phyloP scores from a whole-genome alignment of 371 early-diverging fungal genomes.

The Aphelidium insulamus region DNA sequence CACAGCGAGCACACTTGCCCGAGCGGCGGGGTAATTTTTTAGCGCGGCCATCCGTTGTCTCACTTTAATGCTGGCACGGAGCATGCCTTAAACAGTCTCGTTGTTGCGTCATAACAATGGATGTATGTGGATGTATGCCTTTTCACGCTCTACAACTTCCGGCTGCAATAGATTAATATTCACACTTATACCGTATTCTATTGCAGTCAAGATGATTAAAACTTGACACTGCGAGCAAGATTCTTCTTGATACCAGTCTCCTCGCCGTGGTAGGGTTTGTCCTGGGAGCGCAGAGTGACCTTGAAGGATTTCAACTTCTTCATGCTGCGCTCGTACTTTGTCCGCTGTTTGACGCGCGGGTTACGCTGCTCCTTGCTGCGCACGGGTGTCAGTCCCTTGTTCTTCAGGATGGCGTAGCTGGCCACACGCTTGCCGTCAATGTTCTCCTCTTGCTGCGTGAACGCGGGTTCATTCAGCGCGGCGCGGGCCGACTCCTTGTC shows the following conservation, averaged over 20 bases:
- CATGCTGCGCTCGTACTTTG: slow-evolving; percentile 64
- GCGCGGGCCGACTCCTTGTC: slow-evolving; percentile 11
- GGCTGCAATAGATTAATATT: not conserved
- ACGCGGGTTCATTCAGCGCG: slow-evolving; percentile 4
- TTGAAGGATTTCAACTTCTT: slow-evolving; percentile 67
- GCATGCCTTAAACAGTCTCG: not conserved
- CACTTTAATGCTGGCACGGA: too few species aligned
- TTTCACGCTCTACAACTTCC: slow-evolving; percentile 10
- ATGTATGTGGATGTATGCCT: slow-evolving; percentile 7
- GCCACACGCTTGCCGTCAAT: slow-evolving; percentile 51
- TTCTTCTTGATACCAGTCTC: slow-evolving; percentile 78
- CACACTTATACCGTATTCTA: slow-evolving; percentile 1
- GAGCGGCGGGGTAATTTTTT: too few species aligned
- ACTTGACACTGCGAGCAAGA: slow-evolving; percentile 50
- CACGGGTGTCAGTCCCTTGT: slow-evolving; percentile 80
- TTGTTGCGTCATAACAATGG: not conserved
- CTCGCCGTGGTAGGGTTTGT: slow-evolving; percentile 70
- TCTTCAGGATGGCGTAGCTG: slow-evolving; percentile 75
- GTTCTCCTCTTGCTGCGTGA: slow-evolving; percentile 7
- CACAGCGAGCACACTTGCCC: too few species aligned
- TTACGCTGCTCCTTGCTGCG: slow-evolving; percentile 86
- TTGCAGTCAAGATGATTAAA: slow-evolving; percentile 8
- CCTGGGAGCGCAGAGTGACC: slow-evolving; percentile 32
- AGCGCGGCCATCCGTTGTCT: too few species aligned
- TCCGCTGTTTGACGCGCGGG: slow-evolving; percentile 78